Evolutionary conservation across 331 rosid species (phyloP).

Genomic region (Erythrophleum ivorense): DNA sequence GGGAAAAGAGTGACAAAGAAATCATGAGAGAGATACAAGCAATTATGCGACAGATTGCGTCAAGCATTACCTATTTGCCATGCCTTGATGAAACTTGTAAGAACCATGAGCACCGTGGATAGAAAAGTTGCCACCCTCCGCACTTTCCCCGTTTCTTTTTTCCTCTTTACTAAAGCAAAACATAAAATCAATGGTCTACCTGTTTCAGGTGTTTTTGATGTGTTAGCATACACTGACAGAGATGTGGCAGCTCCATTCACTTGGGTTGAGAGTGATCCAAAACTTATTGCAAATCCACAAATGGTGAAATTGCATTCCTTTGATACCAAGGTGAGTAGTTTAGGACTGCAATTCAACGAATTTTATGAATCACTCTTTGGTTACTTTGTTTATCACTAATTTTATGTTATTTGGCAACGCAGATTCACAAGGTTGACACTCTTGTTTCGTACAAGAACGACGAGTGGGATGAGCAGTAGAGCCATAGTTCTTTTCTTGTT

Average conservation of each 20-base stretch:
- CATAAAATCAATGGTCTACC: conserved; percentile 8
- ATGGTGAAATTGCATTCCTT: conserved; percentile 99
- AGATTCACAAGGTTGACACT: conserved; percentile 98
- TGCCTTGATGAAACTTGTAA: conserved; percentile 95
- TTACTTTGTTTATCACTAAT: conserved; percentile 21
- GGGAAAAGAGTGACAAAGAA: conserved; percentile 98
- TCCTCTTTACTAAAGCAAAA: neutral
- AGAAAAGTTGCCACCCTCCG: neutral
- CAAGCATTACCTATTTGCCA: conserved; percentile 96
- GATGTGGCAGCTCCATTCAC: conserved; percentile 95
- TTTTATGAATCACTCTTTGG: neutral
- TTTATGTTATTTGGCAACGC: conserved; percentile 40
- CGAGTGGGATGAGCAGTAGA: conserved; percentile 84
- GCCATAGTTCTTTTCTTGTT: neutral
- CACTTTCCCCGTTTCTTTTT: neutral
- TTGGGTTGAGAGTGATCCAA: conserved; percentile 98
- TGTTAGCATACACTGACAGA: conserved; percentile 92
- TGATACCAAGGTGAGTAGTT: conserved; percentile 85
- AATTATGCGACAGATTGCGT: conserved; percentile 99
- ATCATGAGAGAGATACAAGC: conserved; percentile 99
- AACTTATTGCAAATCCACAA: conserved; percentile 92
- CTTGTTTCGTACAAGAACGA: conserved; percentile 98
- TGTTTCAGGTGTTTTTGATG: conserved; percentile 86
- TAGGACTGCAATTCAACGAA: conserved; percentile 6
- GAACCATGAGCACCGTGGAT: conserved; percentile 24